These are phyloP conservation scores for Chrysosporium keratinophilum DNA, from an alignment of 2,329 filamentous ascomycete species.

Conservation along the genomic window DNA sequence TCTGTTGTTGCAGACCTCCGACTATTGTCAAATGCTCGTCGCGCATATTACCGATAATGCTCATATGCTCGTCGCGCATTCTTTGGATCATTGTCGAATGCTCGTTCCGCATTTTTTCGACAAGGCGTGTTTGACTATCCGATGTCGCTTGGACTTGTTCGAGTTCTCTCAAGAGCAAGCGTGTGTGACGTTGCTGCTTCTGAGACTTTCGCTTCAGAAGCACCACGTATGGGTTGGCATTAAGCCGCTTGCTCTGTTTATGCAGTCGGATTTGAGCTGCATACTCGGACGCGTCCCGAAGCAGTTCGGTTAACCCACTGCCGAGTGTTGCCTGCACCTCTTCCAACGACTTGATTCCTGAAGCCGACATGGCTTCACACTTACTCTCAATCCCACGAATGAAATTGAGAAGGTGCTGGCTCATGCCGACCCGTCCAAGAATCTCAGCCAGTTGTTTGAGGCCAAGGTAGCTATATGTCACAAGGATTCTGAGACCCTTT, in stretches of 20 bases:
- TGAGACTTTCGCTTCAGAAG: constrained; percentile 9
- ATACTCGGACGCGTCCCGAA: constrained; percentile 1
- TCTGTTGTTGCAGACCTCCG: too few species aligned
- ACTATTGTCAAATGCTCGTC: too few species aligned
- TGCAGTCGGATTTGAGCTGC: neutral
- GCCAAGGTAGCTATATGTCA: neutral
- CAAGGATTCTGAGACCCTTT: neutral
- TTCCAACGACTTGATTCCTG: neutral
- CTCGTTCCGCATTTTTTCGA: too few species aligned
- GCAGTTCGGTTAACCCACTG: constrained; percentile 4
- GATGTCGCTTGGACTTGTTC: neutral
- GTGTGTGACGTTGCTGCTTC: constrained; percentile 1
- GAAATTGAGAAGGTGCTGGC: neutral
- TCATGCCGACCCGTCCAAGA: constrained; percentile 1
- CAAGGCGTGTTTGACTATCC: too few species aligned
- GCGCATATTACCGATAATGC: too few species aligned
- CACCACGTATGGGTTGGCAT: neutral
- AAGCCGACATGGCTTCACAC: constrained; percentile 3
- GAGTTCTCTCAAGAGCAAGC: neutral
- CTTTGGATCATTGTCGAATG: neutral
- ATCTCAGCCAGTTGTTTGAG: constrained; percentile 5
- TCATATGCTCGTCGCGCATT: neutral
- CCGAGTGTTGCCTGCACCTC: neutral
- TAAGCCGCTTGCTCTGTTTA: neutral
- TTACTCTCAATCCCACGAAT: constrained; percentile 2